Conservation (phyloP, 306 rosid species). For the Lithocarpus polystachyus region DNA sequence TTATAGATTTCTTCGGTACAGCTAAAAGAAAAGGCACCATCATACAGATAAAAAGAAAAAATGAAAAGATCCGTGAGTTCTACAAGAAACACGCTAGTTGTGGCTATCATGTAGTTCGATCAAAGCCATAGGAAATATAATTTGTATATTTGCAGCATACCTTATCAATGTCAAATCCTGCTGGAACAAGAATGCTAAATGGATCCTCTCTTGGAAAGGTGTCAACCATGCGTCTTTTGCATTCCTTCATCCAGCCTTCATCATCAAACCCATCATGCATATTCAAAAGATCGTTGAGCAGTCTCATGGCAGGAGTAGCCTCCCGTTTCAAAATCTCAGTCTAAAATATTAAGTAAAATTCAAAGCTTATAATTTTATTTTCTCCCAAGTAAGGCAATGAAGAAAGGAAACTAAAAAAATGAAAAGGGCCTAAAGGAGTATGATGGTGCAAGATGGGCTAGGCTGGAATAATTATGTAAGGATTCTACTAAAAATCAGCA, state of each 20-base stretch:
- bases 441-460: background rate
- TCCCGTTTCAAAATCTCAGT: slow-evolving; percentile 85
- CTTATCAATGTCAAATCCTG: slow-evolving; percentile 83
- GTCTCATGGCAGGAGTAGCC: slow-evolving; percentile 88
- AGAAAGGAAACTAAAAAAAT: background rate
- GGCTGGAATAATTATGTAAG: no score
- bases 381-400: background rate
- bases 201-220: slow-evolving; percentile 92
- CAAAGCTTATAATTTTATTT: background rate
- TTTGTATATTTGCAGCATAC: slow-evolving; percentile 30
- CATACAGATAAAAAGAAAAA: background rate
- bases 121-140: slow-evolving; percentile 6
- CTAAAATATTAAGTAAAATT: slow-evolving; percentile 34
- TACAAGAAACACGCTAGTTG: background rate
- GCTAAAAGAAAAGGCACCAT: background rate
- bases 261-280: slow-evolving; percentile 72
- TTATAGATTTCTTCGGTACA: background rate
- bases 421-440: background rate
- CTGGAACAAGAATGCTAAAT: slow-evolving; percentile 83
- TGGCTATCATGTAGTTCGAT: background rate
- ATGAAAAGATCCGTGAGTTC: background rate
- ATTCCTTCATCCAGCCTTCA: slow-evolving; percentile 73
- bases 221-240: slow-evolving; percentile 66
- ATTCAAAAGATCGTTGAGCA: slow-evolving; percentile 84
- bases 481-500: no score